These are phyloP conservation scores for Helichrysum umbraculigerum DNA, from an alignment of 129 eudicot species.

Conservation along the genomic window DNA sequence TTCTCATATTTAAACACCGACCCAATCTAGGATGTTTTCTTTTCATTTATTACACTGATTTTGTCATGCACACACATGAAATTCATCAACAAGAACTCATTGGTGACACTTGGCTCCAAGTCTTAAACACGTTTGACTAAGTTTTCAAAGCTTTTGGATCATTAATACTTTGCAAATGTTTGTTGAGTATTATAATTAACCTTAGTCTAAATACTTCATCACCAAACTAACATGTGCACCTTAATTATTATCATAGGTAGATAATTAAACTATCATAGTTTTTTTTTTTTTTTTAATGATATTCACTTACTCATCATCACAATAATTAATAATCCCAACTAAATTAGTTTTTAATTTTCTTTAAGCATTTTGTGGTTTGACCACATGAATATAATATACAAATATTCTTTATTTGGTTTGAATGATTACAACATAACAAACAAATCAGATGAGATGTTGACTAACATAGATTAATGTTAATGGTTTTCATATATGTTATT, in stretches of 20 bases:
- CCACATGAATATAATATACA: constrained; percentile 10
- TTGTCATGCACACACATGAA: neutral
- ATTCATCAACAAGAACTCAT: neutral
- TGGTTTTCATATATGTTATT: constrained; percentile 25
- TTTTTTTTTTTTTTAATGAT: constrained; percentile 11
- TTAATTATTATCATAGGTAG: constrained; percentile 22
- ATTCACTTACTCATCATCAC: constrained; percentile 25
- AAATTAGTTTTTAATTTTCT: constrained; percentile 15
- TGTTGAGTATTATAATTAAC: constrained; percentile 11
- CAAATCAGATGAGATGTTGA: constrained; percentile 41
- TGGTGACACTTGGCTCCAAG: constrained; percentile 6
- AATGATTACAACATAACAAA: constrained; percentile 32
- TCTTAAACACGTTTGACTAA: constrained; percentile 21
- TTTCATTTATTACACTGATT: neutral
- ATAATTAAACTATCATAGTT: constrained; percentile 16
- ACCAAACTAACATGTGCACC: constrained; percentile 45
- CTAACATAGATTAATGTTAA: constrained; percentile 17
- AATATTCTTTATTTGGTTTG: constrained; percentile 21
- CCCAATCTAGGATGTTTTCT: neutral
- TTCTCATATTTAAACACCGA: neutral
- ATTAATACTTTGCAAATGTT: constrained; percentile 23
- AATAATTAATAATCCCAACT: constrained; percentile 25
- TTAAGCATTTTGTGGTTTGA: constrained; percentile 22
- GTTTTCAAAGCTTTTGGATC: constrained; percentile 22
- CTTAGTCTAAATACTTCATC: constrained; percentile 20